Percentiles rank a stretch among this genome's conserved stretches.
Evolutionary conservation across 768 basidiomycete species (phyloP).

Genomic region (Psilocybe cyanescens): DNA sequence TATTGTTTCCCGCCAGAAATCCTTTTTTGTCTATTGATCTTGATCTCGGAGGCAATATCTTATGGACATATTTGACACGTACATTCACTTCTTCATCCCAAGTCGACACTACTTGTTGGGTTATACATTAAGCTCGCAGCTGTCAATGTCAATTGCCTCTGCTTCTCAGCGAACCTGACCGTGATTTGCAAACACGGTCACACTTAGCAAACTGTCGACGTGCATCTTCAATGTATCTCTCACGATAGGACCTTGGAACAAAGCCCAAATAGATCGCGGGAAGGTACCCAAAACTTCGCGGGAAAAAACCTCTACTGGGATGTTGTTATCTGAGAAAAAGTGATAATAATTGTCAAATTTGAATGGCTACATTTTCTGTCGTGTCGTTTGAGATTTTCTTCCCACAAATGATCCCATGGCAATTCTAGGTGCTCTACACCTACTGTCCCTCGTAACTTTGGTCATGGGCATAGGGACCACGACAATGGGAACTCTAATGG

Average conservation of each 20-base stretch:
- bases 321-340: no score
- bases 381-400: background rate
- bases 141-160: background rate
- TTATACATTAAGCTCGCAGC: background rate
- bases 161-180: background rate
- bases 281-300: background rate
- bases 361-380: no score
- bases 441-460: background rate
- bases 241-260: background rate
- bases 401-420: background rate
- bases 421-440: background rate
- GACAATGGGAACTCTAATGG: background rate
- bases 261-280: background rate
- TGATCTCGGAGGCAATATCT: no score
- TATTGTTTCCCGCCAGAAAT: background rate
- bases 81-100: no score
- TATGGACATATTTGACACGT: no score
- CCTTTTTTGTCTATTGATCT: no score
- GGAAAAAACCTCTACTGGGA: background rate
- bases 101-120: background rate
- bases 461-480: background rate
- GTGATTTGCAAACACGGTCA: background rate
- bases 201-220: background rate
- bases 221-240: background rate
- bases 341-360: no score